These are phyloP conservation scores for Neurospora tetrasperma DNA, from an alignment of 495 filamentous ascomycete genomes.

Conservation along the genomic window DNA sequence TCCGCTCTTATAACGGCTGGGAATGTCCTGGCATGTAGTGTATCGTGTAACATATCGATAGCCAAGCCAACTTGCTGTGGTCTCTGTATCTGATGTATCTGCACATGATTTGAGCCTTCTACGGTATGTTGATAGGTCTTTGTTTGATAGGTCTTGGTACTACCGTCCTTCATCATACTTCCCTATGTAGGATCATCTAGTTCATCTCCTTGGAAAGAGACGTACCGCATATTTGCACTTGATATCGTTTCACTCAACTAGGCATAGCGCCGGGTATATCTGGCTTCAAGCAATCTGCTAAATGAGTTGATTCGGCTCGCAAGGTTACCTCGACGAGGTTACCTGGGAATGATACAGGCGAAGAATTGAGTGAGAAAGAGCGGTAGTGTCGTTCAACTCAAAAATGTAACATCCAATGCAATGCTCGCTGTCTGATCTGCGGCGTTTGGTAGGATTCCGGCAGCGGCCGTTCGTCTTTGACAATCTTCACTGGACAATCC, in stretches of 20 bases:
- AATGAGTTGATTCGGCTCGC: too few species aligned
- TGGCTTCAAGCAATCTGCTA: too few species aligned
- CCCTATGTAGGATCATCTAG: not conserved
- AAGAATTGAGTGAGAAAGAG: too few species aligned
- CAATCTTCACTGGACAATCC: not conserved
- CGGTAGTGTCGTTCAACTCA: not conserved
- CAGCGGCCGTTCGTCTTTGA: not conserved
- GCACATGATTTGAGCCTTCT: not conserved
- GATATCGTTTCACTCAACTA: too few species aligned
- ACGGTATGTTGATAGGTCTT: not conserved
- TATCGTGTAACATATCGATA: not conserved
- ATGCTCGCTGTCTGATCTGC: not conserved
- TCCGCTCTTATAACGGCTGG: not conserved
- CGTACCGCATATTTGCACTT: not conserved
- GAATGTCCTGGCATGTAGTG: not conserved
- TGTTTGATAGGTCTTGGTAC: not conserved
- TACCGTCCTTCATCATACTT: not conserved
- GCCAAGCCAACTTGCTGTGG: not conserved
- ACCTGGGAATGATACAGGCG: too few species aligned
- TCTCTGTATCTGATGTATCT: not conserved
- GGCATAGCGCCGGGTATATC: too few species aligned
- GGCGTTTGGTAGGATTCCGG: not conserved
- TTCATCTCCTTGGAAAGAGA: not conserved
- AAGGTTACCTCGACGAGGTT: too few species aligned
- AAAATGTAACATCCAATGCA: not conserved